phyloP scores from a whole-genome alignment of 1,284 basidiomycete species.

The Athelia psychrophila region DNA sequence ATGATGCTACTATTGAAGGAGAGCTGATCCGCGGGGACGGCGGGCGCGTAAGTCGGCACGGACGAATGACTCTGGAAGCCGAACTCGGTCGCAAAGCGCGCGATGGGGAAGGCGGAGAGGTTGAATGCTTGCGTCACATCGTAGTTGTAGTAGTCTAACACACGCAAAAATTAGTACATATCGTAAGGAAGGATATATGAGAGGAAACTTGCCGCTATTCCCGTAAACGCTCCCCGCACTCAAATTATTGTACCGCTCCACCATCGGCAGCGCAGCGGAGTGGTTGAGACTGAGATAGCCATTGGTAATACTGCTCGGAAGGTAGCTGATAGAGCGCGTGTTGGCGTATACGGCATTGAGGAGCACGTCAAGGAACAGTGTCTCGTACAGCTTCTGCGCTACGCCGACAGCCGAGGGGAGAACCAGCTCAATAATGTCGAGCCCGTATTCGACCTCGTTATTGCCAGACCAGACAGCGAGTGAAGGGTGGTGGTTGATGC shows the following conservation, averaged over 20 bases:
- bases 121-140: slow-evolving; percentile 38
- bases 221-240: slow-evolving; percentile 38
- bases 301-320: slow-evolving; percentile 42
- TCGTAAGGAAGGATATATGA: background rate
- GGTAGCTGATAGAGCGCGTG: slow-evolving; percentile 36
- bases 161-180: background rate
- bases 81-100: slow-evolving; percentile 45
- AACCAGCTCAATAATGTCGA: background rate
- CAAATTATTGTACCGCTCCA: slow-evolving; percentile 35
- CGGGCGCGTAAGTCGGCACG: background rate
- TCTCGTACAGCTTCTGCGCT: slow-evolving; percentile 23
- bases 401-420: background rate
- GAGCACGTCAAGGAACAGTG: slow-evolving; percentile 36
- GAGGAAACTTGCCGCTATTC: slow-evolving; percentile 31
- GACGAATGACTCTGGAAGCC: slow-evolving; percentile 31
- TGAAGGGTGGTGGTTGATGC: slow-evolving; percentile 39
- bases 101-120: slow-evolving; percentile 38
- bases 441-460: slow-evolving; percentile 34
- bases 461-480: slow-evolving; percentile 43
- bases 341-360: slow-evolving; percentile 32
- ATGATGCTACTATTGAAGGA: slow-evolving; percentile 43
- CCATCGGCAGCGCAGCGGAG: slow-evolving; percentile 25
- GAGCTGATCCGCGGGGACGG: background rate
- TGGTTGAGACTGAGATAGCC: slow-evolving; percentile 37
- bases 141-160: slow-evolving; percentile 39